A percentile compares a stretch with the other conserved stretches of the same genome.
Conservation (phyloP, 75 land plant species). For the Pinus taeda region DNA sequence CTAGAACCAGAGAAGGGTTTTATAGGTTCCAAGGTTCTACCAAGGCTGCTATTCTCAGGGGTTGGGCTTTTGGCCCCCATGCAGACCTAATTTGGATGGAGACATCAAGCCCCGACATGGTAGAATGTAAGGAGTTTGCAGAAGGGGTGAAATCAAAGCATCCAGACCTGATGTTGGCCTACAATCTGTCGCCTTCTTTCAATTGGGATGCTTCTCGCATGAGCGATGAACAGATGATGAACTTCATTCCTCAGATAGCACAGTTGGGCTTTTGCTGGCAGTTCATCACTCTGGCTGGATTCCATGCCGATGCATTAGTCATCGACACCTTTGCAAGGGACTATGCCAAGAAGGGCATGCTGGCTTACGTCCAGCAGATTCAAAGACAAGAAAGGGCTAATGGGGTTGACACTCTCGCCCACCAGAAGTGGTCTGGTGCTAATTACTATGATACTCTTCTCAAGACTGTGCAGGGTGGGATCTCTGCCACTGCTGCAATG, state of each 20-base stretch:
- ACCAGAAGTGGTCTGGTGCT: constrained; percentile 98
- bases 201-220: constrained; percentile 95
- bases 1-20: constrained; percentile 71
- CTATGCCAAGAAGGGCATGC: constrained; percentile 78
- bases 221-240: constrained; percentile 73
- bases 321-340: constrained; percentile 79
- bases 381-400: constrained; percentile 82
- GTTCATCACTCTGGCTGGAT: constrained; percentile 92
- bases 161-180: constrained; percentile 84
- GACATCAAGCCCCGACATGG: constrained; percentile 70
- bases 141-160: constrained; percentile 54
- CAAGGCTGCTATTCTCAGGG: constrained; percentile 59
- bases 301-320: constrained; percentile 82
- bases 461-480: constrained; percentile 85
- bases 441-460: constrained; percentile 71
- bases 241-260: constrained; percentile 80
- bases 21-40: constrained; percentile 71
- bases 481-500: constrained; percentile 94
- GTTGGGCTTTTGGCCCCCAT: constrained; percentile 67
- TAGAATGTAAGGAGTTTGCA: constrained; percentile 70
- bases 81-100: constrained; percentile 88
- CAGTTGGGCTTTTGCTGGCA: constrained; percentile 86
- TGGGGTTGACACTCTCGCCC: constrained; percentile 87
- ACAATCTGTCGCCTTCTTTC: constrained; percentile 82
- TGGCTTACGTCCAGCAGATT: constrained; percentile 90